Percentiles rank a stretch among this genome's conserved stretches.
phyloP scores from a whole-genome alignment of 2,329 filamentous ascomycete species.

The Beauveria medogensis region DNA sequence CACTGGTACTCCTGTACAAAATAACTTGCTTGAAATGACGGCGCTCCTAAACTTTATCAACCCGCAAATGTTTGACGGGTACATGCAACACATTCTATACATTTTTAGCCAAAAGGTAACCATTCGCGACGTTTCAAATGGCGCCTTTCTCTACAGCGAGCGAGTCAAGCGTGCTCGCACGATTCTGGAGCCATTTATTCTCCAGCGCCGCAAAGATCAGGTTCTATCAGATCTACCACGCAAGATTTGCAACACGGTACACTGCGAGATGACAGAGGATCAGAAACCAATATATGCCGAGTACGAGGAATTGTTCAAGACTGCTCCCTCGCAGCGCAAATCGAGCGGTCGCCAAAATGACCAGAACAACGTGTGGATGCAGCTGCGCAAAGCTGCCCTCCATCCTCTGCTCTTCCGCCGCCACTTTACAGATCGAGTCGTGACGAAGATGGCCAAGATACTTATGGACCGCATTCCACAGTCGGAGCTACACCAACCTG shows the following conservation, averaged over 20 bases:
- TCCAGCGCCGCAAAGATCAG: constrained; percentile 88
- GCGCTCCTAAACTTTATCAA: constrained; percentile 92
- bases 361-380: constrained; percentile 72
- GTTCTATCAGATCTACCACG: constrained; percentile 76
- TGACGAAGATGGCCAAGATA: constrained; percentile 69
- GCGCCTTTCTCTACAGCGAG: constrained; percentile 76
- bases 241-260: constrained; percentile 70
- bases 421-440: constrained; percentile 65
- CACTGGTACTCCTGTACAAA: constrained; percentile 71
- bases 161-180: constrained; percentile 79
- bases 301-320: constrained; percentile 55
- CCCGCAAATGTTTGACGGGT: constrained; percentile 69
- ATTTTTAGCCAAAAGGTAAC: constrained; percentile 92
- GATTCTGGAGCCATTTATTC: constrained; percentile 90
- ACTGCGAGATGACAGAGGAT: constrained; percentile 66
- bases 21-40: constrained; percentile 88
- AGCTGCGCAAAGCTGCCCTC: constrained; percentile 83
- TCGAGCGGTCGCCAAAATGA: constrained; percentile 41
- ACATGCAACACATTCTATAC: constrained; percentile 69
- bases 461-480: constrained; percentile 62
- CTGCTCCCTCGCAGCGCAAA: constrained; percentile 48
- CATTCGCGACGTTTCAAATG: constrained; percentile 69
- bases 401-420: constrained; percentile 83
- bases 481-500: constrained; percentile 43
- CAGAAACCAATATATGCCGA: constrained; percentile 68